These are phyloP conservation scores for Gaultheria prostrata DNA, from an alignment of 148 eudicot species.

Conservation along the genomic window DNA sequence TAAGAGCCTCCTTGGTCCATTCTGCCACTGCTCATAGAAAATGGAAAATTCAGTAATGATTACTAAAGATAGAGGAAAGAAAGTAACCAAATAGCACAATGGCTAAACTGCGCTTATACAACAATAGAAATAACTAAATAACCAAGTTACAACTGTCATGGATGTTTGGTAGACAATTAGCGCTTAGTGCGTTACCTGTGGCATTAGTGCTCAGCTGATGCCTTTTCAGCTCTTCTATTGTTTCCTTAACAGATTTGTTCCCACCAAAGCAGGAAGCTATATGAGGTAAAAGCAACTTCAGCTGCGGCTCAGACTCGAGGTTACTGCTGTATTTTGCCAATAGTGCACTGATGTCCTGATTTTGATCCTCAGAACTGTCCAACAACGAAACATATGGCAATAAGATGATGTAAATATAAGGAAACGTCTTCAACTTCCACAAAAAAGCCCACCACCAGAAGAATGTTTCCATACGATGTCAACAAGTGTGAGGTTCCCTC, in stretches of 20 bases:
- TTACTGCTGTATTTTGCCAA: conserved; percentile 49
- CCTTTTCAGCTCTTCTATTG: conserved; percentile 56
- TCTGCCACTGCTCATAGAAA: conserved; percentile 53
- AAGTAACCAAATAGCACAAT: neutral
- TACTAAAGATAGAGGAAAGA: neutral
- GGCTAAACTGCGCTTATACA: neutral
- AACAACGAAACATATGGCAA: neutral
- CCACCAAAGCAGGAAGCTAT: conserved; percentile 66
- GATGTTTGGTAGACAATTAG: neutral
- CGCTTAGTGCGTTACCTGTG: conserved; percentile 13
- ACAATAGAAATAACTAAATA: neutral
- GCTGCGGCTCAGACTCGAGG: conserved; percentile 66
- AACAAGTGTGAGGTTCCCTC: neutral
- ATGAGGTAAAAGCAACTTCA: conserved; percentile 68
- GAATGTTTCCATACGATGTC: neutral
- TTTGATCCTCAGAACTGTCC: conserved; percentile 8
- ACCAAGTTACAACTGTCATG: neutral
- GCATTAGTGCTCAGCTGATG: conserved; percentile 60
- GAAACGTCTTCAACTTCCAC: neutral
- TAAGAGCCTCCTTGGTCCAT: conserved; percentile 90
- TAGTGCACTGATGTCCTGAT: neutral
- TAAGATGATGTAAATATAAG: neutral
- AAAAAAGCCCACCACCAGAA: neutral
- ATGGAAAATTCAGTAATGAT: neutral
- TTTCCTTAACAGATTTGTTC: conserved; percentile 55